phyloP scores from a whole-genome alignment of 148 eudicot genomes.

The Dysphania ambrosioides region DNA sequence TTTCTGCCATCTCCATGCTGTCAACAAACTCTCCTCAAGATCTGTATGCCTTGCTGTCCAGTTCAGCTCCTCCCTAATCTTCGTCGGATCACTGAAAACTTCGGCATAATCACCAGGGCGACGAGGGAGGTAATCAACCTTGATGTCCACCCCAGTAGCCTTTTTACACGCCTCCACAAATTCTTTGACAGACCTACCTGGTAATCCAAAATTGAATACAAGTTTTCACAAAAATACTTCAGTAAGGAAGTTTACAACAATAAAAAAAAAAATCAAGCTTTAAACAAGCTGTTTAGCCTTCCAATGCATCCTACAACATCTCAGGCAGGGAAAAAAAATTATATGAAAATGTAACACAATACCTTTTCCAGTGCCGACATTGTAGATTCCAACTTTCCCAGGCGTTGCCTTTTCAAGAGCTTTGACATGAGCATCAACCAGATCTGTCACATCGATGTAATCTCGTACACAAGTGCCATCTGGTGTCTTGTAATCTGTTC shows the following conservation, averaged over 20 bases:
- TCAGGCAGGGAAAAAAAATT: too few relatives aligned
- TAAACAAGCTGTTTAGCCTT: background rate
- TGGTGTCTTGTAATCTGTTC: conserved; percentile 78
- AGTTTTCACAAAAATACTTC: background rate
- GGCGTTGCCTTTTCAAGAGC: conserved; percentile 83
- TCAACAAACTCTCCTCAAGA: conserved; percentile 58
- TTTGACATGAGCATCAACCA: conserved; percentile 96
- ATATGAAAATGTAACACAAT: background rate
- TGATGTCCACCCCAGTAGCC: conserved; percentile 70
- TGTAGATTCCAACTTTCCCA: conserved; percentile 82
- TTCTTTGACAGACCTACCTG: conserved; percentile 80
- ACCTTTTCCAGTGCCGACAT: conserved; percentile 98
- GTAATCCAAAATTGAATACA: background rate
- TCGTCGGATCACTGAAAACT: conserved; percentile 76
- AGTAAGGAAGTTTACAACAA: background rate
- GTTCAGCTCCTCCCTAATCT: conserved; percentile 57
- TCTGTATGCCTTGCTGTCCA: conserved; percentile 65
- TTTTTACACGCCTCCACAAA: conserved; percentile 81
- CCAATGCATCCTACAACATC: background rate
- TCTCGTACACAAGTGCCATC: conserved; percentile 92
- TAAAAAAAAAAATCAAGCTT: background rate
- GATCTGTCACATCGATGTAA: conserved; percentile 91
- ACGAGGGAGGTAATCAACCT: conserved; percentile 59
- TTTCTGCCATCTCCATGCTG: conserved; percentile 91
- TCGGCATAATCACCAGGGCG: conserved; percentile 88